Conservation (phyloP, 116 monocot species). For the Dioscorea cayenensis region DNA sequence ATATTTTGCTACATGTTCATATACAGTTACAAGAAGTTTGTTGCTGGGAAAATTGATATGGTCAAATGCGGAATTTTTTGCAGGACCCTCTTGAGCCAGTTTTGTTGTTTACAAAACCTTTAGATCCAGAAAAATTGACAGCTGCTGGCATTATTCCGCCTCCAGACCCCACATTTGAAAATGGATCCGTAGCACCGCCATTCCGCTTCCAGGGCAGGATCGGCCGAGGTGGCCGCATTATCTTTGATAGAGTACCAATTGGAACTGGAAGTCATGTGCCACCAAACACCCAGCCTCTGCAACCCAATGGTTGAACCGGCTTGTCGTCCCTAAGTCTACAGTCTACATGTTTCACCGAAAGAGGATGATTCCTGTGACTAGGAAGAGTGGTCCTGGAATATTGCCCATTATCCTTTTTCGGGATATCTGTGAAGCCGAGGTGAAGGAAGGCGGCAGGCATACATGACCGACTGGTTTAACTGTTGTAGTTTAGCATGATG, state of each 20-base stretch:
- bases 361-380: neutral
- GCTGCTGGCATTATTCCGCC: slow-evolving; percentile 64
- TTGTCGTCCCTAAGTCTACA: neutral
- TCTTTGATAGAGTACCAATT: slow-evolving; percentile 69
- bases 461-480: neutral
- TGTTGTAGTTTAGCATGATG: neutral
- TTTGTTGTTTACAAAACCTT: slow-evolving; percentile 65
- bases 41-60: too few relatives aligned
- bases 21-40: too few relatives aligned
- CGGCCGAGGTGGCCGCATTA: slow-evolving; percentile 88
- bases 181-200: slow-evolving; percentile 46
- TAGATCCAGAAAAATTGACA: slow-evolving; percentile 62
- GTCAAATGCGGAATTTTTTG: neutral
- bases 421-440: neutral
- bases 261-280: slow-evolving; percentile 12
- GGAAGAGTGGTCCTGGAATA: neutral
- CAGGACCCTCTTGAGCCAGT: slow-evolving; percentile 74
- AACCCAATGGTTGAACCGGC: slow-evolving; percentile 35
- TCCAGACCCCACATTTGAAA: slow-evolving; percentile 53
- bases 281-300: slow-evolving; percentile 13
- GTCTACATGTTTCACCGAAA: neutral
- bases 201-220: slow-evolving; percentile 72
- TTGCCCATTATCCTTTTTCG: neutral
- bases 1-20: too few relatives aligned
- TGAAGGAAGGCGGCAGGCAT: neutral